Base-by-base conservation (phyloP, 2,329 filamentous ascomycete genomes). In the Aspergillus japonicus region DNA sequence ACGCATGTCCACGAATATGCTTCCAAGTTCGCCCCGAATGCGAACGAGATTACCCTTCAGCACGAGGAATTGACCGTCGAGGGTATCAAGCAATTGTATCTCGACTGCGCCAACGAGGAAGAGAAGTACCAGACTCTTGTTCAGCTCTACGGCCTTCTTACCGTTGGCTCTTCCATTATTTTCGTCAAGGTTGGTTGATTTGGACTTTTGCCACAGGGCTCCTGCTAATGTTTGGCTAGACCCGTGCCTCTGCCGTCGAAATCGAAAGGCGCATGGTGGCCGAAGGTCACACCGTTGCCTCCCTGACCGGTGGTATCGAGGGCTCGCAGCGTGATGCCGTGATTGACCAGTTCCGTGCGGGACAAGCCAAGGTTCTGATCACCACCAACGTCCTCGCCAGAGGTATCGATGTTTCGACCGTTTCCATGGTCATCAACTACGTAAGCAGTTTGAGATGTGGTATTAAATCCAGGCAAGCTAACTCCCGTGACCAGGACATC, bases 381-480 rank as follows among this genome's bases (percentile, higher is more conserved):
- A 96, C 95, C 1, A 99, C 95, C 68, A 99, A 99, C 72, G 93
- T 99, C 42, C 85, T 99, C 60, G 91, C 95, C 8, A 92, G 95
- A 72, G 95, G 95, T 73, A 98, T 99, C 70, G 95, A 99, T 72
- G 81, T 98, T 73, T 77, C 96, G 79, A 88, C 88, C 29, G 95
- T 99, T 14, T 96, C 92, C 10, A 95, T 99, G 89, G 95, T 99
- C 56, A 92, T 99, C 82, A 99, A 99, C 82, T 99, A 99, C 78
- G 83, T 84, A 77, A 64, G 80, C 57, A 2, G 7, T 29, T 5
- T 8, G 12, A 12, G 11, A 29, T 6, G 10, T 10, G 23, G 35
- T 6, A 1, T 12, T 2, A 6, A 10, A 73, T 19, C 12, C 10
- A 16, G 26, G 35, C 54, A 47, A 53, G 29, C 19, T 53, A 35